Conservation (phyloP, 169 alveolate genomes). For the Miamiensis avidus region DNA sequence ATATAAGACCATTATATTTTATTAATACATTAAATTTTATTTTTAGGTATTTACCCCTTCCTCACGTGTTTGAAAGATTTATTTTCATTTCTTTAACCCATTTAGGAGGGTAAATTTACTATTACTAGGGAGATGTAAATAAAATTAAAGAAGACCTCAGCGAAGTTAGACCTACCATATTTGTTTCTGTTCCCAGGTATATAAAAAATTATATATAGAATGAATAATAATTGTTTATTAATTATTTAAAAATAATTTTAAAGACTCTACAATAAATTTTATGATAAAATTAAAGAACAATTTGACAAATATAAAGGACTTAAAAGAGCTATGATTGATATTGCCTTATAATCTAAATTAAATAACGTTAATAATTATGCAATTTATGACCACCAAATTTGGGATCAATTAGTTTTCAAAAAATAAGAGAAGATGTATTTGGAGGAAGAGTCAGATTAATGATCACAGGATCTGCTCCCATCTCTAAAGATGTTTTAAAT, state of each 20-base stretch:
- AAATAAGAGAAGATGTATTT: slow-evolving; percentile 73
- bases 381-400: slow-evolving; percentile 20
- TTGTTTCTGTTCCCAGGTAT: slow-evolving; percentile 60
- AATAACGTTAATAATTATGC: slow-evolving; percentile 19
- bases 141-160: slow-evolving; percentile 44
- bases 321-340: slow-evolving; percentile 34
- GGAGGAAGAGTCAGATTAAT: slow-evolving; percentile 77
- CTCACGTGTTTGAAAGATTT: slow-evolving; percentile 68
- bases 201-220: neutral
- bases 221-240: neutral
- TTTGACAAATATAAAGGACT: slow-evolving; percentile 22
- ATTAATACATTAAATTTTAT: no score
- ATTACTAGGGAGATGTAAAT: slow-evolving; percentile 34
- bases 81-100: slow-evolving; percentile 16
- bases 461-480: slow-evolving; percentile 82
- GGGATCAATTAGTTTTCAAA: slow-evolving; percentile 62
- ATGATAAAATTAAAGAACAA: slow-evolving; percentile 51
- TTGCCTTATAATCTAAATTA: slow-evolving; percentile 43
- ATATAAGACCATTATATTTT: no score
- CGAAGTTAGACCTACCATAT: slow-evolving; percentile 51
- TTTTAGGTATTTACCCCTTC: slow-evolving; percentile 57
- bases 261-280: slow-evolving; percentile 61
- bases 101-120: slow-evolving; percentile 39
- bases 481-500: slow-evolving; percentile 58
- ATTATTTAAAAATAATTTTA: neutral